These are phyloP conservation scores for Lactarius hatsudake DNA, from an alignment of 768 basidiomycete species.

Conservation along the genomic window DNA sequence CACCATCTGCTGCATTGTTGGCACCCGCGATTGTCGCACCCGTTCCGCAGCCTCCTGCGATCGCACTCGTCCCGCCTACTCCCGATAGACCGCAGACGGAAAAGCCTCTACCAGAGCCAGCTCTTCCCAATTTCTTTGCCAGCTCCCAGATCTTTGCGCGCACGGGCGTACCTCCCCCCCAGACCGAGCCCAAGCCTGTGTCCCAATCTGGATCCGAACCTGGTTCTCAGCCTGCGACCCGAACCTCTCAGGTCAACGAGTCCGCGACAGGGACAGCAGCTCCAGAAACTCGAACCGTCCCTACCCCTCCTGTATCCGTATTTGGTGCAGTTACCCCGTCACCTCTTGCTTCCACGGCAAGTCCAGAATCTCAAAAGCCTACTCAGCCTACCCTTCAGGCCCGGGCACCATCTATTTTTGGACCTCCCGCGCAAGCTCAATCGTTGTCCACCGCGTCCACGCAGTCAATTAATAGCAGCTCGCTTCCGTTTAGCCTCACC, in stretches of 20 bases:
- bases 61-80: conserved; percentile 34
- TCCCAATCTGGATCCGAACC: background rate
- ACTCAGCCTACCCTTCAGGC: background rate
- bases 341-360: background rate
- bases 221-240: background rate
- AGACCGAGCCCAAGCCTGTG: conserved; percentile 27
- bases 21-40: conserved; percentile 19
- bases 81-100: conserved; percentile 27
- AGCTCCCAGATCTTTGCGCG: conserved; percentile 44
- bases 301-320: background rate
- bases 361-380: background rate
- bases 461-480: background rate
- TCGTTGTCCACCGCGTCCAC: background rate
- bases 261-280: background rate
- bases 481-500: conserved; percentile 23
- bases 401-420: conserved; percentile 11
- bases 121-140: conserved; percentile 65
- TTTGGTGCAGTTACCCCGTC: background rate
- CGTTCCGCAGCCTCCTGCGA: conserved; percentile 27
- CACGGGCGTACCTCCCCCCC: conserved; percentile 25
- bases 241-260: background rate
- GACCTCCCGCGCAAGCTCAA: background rate
- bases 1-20: conserved; percentile 30
- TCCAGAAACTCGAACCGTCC: background rate
- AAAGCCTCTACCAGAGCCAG: conserved; percentile 25